A percentile compares a stretch with the other conserved stretches of the same genome.
These are phyloP conservation scores for Fusarium robinianum DNA, from an alignment of 2,329 filamentous ascomycete species.

Conservation along the genomic window DNA sequence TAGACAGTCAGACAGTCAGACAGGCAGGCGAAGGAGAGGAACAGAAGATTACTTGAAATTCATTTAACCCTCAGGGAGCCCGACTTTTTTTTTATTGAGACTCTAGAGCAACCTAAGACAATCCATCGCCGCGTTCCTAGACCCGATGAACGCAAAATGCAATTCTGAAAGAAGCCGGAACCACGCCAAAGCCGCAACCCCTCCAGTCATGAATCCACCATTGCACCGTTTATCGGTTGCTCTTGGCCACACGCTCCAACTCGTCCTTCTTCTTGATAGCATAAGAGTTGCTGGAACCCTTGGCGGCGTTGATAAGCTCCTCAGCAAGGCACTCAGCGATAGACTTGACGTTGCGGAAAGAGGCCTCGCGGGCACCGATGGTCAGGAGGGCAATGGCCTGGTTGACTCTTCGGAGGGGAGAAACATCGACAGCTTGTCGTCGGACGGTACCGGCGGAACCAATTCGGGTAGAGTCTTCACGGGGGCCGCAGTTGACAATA, in stretches of 20 bases:
- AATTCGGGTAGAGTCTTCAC: constrained; percentile 99
- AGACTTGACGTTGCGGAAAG: constrained; percentile 99
- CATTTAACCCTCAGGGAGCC: constrained; percentile 47
- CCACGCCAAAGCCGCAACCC: constrained; percentile 49
- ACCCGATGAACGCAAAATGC: constrained; percentile 53
- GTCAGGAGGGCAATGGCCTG: constrained; percentile 99
- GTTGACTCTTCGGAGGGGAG: constrained; percentile 98
- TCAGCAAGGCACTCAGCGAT: constrained; percentile 99
- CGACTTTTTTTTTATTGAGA: constrained; percentile 50
- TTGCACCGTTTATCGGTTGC: constrained; percentile 87
- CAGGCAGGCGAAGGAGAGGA: constrained; percentile 8
- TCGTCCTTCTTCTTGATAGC: constrained; percentile 99
- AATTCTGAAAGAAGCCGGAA: constrained; percentile 53
- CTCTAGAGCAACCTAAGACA: constrained; percentile 50
- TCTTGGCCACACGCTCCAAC: constrained; percentile 99
- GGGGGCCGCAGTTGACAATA: constrained; percentile 99
- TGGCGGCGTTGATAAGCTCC: constrained; percentile 99
- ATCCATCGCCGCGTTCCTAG: constrained; percentile 52
- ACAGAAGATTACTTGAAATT: constrained; percentile 34
- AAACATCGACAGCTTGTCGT: constrained; percentile 99
- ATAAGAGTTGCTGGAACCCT: constrained; percentile 99
- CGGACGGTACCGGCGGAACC: constrained; percentile 99
- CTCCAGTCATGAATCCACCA: constrained; percentile 43
- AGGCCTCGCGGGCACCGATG: constrained; percentile 96
- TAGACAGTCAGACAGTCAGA: not conserved